Base-by-base conservation (phyloP, 2,329 filamentous ascomycete genomes). In the Calonectria leucothoes region DNA sequence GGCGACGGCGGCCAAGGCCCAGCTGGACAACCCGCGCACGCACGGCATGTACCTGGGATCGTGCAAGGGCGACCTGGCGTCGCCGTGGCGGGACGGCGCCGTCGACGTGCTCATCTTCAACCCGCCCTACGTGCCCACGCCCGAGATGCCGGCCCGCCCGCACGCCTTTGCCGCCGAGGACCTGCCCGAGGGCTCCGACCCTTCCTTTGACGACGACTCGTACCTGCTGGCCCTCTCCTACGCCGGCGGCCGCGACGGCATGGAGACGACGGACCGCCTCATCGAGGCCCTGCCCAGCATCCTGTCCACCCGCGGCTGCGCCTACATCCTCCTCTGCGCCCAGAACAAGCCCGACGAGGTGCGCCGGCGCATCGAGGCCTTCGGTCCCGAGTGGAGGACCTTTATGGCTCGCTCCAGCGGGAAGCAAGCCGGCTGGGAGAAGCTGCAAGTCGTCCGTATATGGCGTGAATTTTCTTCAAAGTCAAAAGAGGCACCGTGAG, bases 71-170 rank as follows among this genome's bases (percentile, higher is more conserved):
- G 95, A 98, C 81, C 88, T 99, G 0, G 88, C 89, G 6, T 84
- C 89, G 3, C 86, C 93, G 0, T 85, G 97, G 49, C 88, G 89
- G 10, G 81, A 86, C 0, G 87, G 88, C 3, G 71, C 64, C 15
- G 89, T 98, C 6, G 97, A 99, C 82, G 89, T 99, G 14, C 89
- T 99, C 75, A 90, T 99, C 33, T 99, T 98, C 89, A 99, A 99
- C 82, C 97, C 97, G 67, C 97, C 97, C 0, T 99, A 99, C 82
- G 97, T 99, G 17, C 97, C 97, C 2, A 97, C 96, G 3, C 89
- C 93, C 31, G 90, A 92, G 49, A 85, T 97, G 72, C 96, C 96
- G 1, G 82, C 85, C 29, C 84, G 90, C 42, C 89, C 81, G 25
- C 80, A 75, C 69, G 78, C 72, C 65, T 83, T 81, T 49, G 45